phyloP scores from a whole-genome alignment of 176 grass and related monocot species.

The maize (Zea mays) region DNA sequence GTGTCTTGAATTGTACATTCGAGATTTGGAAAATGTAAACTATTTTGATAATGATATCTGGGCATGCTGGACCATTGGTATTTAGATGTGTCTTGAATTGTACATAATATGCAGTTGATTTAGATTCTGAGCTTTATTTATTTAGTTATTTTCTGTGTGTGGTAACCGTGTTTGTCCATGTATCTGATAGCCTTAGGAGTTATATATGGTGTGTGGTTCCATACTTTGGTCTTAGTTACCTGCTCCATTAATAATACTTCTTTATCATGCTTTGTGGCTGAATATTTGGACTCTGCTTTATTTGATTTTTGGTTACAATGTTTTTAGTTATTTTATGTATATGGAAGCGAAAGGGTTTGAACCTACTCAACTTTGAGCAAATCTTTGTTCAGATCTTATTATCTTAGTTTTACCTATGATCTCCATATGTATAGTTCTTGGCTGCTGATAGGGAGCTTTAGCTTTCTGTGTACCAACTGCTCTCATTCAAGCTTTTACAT shows the following conservation, averaged over 20 bases:
- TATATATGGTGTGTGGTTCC: neutral
- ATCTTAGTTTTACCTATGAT: neutral
- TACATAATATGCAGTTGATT: neutral
- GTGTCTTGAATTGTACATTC: neutral
- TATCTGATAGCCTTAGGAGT: neutral
- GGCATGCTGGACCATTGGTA: neutral
- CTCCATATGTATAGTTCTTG: neutral
- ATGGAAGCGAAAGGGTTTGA: neutral
- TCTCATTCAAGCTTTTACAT: slow-evolving; percentile 7
- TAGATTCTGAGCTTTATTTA: neutral
- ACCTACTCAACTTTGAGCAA: neutral
- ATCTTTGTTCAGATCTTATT: neutral
- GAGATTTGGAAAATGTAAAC: neutral
- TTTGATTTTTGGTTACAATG: neutral
- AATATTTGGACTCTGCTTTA: slow-evolving; percentile 16
- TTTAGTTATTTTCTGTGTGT: neutral
- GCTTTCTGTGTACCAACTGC: neutral
- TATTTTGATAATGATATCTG: neutral
- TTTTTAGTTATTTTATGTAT: slow-evolving; percentile 2
- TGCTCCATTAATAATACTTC: neutral
- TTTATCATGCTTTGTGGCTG: neutral
- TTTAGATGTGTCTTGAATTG: neutral
- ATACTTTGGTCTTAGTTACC: neutral
- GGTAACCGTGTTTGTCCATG: neutral
- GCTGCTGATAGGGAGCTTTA: neutral